These are phyloP conservation scores for Rhynchospora pubera DNA, from an alignment of 176 grass and related monocot genomes.

Conservation along the genomic window DNA sequence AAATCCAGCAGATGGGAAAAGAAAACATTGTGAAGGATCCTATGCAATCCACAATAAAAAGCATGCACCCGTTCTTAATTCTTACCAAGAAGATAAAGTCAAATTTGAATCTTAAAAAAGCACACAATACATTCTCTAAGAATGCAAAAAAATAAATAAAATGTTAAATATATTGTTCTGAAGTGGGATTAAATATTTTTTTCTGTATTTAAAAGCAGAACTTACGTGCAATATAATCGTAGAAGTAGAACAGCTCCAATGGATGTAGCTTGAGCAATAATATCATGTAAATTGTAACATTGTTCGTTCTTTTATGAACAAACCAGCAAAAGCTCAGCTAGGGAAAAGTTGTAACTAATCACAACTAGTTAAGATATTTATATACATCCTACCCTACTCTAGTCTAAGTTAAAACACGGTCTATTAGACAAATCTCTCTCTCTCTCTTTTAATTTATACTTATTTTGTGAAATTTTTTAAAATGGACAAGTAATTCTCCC, in stretches of 20 bases:
- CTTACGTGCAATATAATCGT: background rate
- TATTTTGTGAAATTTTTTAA: no score
- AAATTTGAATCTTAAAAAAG: no score
- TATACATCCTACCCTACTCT: background rate
- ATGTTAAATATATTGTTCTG: background rate
- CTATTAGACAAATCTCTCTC: background rate
- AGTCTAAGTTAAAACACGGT: background rate
- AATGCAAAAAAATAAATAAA: no score
- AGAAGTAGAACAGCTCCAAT: background rate
- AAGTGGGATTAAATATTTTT: background rate
- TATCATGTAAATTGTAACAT: background rate
- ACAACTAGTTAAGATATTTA: background rate
- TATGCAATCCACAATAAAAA: no score
- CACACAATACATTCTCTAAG: no score
- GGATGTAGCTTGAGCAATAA: background rate
- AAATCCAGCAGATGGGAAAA: no score
- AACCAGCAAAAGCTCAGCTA: background rate
- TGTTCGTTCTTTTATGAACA: background rate
- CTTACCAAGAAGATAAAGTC: no score
- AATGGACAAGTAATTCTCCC: no score
- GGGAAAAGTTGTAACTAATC: background rate
- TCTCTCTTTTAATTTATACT: no score
- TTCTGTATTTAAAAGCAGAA: background rate
- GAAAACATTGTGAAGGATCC: no score
- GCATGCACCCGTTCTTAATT: no score